Conservation (phyloP, 1,284 basidiomycete genomes). For the Microbotryomycetes sp. region DNA sequence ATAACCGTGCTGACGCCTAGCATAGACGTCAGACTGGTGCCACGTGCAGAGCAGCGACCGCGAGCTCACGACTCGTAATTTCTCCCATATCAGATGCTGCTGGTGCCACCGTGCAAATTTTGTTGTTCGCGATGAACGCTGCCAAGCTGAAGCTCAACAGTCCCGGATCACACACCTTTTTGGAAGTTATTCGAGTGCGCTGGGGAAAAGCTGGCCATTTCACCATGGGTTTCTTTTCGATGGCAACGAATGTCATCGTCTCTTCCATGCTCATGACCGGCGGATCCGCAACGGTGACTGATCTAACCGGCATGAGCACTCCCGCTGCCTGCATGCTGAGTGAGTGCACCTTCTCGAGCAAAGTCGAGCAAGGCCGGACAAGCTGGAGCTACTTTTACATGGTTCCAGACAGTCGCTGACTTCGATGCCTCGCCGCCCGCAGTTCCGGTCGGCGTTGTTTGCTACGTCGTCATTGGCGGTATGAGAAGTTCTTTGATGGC, state of each 20-base stretch:
- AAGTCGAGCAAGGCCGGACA: no score
- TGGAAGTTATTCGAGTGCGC: slow-evolving; percentile 59
- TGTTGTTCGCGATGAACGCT: slow-evolving; percentile 52
- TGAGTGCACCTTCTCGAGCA: no score
- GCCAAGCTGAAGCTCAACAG: slow-evolving; percentile 56
- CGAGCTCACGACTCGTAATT: not conserved
- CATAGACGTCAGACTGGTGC: not conserved
- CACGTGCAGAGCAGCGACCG: not conserved
- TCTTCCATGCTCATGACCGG: slow-evolving; percentile 44
- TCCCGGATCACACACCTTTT: slow-evolving; percentile 52
- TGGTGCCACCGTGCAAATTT: slow-evolving; percentile 55
- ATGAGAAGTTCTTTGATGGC: slow-evolving; percentile 52
- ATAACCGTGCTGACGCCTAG: not conserved
- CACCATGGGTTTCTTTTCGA: slow-evolving; percentile 68
- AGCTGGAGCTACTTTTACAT: not conserved
- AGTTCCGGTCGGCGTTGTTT: slow-evolving; percentile 52
- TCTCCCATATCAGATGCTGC: slow-evolving; percentile 29
- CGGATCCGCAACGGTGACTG: slow-evolving; percentile 68
- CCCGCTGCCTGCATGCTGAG: slow-evolving; percentile 67
- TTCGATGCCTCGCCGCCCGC: slow-evolving; percentile 50
- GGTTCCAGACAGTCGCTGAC: slow-evolving; percentile 1
- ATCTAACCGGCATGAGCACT: slow-evolving; percentile 74
- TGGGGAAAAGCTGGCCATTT: slow-evolving; percentile 65
- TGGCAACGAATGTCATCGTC: slow-evolving; percentile 57
- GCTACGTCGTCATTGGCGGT: slow-evolving; percentile 42